phyloP scores from a whole-genome alignment of 2,329 filamentous ascomycete species.

The Westerdykella sp. region DNA sequence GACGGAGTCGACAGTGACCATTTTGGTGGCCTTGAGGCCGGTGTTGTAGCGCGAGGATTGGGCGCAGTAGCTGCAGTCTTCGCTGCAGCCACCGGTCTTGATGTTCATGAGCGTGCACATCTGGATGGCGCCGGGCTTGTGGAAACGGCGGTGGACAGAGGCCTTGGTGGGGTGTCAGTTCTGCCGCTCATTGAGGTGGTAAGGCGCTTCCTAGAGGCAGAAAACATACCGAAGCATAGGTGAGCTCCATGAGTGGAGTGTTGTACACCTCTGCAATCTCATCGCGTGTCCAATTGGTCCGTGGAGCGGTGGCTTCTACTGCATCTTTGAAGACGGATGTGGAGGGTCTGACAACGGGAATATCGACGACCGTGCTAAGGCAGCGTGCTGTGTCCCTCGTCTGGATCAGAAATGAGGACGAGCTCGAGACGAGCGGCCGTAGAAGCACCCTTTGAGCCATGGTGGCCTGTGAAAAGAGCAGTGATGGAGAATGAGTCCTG shows the following conservation, averaged over 20 bases:
- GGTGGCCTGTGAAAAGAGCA: neutral
- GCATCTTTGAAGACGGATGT: conserved; percentile 41
- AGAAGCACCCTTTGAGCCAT: conserved; percentile 7
- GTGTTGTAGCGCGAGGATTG: conserved; percentile 77
- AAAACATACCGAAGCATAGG: conserved; percentile 60
- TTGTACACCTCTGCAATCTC: conserved; percentile 79
- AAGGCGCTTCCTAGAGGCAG: neutral
- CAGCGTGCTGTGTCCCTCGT: conserved; percentile 6
- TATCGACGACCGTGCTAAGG: conserved; percentile 32
- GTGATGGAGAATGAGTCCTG: no score
- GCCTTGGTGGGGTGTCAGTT: conserved; percentile 46
- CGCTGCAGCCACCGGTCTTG: conserved; percentile 86
- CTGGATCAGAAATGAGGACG: neutral
- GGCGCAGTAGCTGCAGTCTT: conserved; percentile 90
- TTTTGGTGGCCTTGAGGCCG: conserved; percentile 71
- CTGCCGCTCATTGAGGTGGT: neutral
- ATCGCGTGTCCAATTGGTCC: conserved; percentile 73
- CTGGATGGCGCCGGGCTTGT: conserved; percentile 76
- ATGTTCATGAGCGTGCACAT: conserved; percentile 96
- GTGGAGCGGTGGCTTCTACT: conserved; percentile 53
- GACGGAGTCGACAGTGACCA: conserved; percentile 74
- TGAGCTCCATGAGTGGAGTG: conserved; percentile 71
- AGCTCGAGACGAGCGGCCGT: conserved; percentile 7
- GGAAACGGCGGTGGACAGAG: conserved; percentile 75
- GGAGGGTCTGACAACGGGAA: conserved; percentile 13